Evolutionary conservation across 176 grass and related monocot species (phyloP).

Genomic region (Ensete ventricosum): DNA sequence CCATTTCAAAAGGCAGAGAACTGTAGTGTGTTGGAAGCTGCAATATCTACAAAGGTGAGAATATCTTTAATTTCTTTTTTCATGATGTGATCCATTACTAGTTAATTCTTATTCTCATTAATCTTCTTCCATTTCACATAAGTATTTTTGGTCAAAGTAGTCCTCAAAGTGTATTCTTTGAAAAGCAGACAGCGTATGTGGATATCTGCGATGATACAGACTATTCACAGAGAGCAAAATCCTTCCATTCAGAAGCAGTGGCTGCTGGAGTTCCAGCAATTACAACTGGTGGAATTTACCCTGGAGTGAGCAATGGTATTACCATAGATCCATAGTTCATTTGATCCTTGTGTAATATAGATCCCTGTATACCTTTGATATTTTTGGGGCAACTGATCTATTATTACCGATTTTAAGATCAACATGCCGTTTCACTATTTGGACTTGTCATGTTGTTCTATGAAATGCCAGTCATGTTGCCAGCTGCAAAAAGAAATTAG

Average conservation of each 20-base stretch:
- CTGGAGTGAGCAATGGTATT: constrained; percentile 91
- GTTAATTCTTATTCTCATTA: neutral
- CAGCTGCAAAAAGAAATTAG: neutral
- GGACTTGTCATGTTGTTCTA: neutral
- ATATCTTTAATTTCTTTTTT: neutral
- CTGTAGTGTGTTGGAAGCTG: constrained; percentile 64
- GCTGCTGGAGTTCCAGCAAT: constrained; percentile 69
- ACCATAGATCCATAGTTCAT: constrained; percentile 5
- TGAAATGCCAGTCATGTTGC: neutral
- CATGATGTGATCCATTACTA: neutral
- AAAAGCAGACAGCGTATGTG: constrained; percentile 68
- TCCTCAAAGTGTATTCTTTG: neutral
- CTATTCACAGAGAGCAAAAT: constrained; percentile 71
- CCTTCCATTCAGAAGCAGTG: constrained; percentile 70
- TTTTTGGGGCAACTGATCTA: neutral
- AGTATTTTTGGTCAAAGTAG: neutral
- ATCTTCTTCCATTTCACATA: constrained; percentile 5
- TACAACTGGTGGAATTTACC: constrained; percentile 91
- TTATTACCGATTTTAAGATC: neutral
- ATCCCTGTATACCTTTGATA: neutral
- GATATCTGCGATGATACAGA: constrained; percentile 84
- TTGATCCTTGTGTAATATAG: neutral
- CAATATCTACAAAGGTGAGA: constrained; percentile 76
- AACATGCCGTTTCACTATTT: neutral
- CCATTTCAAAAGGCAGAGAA: constrained; percentile 64